These are phyloP conservation scores for Solanum hybrid DNA, from an alignment of 305 asterid genomes.

Conservation along the genomic window DNA sequence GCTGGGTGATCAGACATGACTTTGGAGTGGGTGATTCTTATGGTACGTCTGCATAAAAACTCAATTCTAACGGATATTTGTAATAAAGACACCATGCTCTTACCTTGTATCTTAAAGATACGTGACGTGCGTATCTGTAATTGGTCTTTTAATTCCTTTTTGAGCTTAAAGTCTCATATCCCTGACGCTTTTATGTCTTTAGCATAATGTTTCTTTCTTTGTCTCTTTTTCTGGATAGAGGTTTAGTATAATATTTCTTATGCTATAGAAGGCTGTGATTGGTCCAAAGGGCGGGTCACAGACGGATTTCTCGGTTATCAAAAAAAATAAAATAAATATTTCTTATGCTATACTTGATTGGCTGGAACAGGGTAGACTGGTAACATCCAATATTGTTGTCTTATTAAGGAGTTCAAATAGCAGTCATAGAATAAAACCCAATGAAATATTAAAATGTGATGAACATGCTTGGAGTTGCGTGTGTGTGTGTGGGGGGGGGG, in stretches of 20 bases:
- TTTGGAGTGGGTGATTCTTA: slow-evolving; percentile 74
- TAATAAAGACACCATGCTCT: neutral
- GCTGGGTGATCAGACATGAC: slow-evolving; percentile 86
- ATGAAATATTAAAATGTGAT: neutral
- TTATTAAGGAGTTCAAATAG: neutral
- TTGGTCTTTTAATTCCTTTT: neutral
- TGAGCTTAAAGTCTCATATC: neutral
- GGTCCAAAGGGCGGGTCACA: no score
- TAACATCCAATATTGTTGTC: neutral
- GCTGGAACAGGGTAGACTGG: neutral
- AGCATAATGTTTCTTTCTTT: neutral
- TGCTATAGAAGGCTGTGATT: no score
- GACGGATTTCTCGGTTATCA: no score
- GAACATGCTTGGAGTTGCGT: neutral
- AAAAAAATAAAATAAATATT: no score
- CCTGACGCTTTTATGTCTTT: neutral
- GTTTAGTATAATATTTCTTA: neutral
- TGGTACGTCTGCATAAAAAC: slow-evolving; percentile 28
- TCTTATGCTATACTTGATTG: neutral
- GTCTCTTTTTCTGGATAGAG: neutral
- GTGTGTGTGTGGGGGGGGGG: neutral
- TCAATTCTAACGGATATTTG: neutral
- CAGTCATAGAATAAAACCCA: neutral
- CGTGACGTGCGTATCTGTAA: neutral
- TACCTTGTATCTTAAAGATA: neutral